These are phyloP conservation scores for Naganishia vishniacii DNA, from an alignment of 768 basidiomycete species.

Conservation along the genomic window DNA sequence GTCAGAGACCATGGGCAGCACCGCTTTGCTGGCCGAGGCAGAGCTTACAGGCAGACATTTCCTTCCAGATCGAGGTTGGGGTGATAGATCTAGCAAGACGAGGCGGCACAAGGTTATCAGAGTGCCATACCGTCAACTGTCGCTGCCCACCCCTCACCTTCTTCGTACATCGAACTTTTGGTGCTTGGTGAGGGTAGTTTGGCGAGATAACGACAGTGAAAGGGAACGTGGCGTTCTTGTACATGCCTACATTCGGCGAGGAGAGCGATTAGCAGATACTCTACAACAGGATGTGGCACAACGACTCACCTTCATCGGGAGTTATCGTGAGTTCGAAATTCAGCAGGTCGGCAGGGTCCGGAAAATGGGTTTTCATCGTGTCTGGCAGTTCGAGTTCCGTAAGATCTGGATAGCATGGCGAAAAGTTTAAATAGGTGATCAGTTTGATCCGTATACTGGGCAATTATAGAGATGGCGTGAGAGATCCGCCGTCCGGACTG, in stretches of 20 bases:
- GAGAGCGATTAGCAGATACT: too few species aligned
- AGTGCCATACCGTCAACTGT: neutral
- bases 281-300: too few species aligned
- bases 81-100: conserved; percentile 75
- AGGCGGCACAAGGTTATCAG: neutral
- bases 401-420: conserved; percentile 58
- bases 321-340: conserved; percentile 93
- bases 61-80: conserved; percentile 97
- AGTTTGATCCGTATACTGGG: conserved; percentile 4
- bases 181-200: conserved; percentile 98
- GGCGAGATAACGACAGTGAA: conserved; percentile 95
- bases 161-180: conserved; percentile 95
- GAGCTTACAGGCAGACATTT: conserved; percentile 75
- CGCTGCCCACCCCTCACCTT: conserved; percentile 58
- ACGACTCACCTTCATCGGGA: conserved; percentile 80
- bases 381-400: conserved; percentile 92
- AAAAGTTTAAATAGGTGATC: neutral
- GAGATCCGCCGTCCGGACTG: too few species aligned
- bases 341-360: conserved; percentile 87
- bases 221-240: conserved; percentile 85
- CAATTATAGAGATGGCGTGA: too few species aligned
- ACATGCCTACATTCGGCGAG: conserved; percentile 95
- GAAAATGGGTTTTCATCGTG: conserved; percentile 93
- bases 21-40: neutral
- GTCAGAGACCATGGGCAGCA: neutral